Base-by-base conservation (phyloP, 2,329 filamentous ascomycete species). In the Penicillium griseofulvum region DNA sequence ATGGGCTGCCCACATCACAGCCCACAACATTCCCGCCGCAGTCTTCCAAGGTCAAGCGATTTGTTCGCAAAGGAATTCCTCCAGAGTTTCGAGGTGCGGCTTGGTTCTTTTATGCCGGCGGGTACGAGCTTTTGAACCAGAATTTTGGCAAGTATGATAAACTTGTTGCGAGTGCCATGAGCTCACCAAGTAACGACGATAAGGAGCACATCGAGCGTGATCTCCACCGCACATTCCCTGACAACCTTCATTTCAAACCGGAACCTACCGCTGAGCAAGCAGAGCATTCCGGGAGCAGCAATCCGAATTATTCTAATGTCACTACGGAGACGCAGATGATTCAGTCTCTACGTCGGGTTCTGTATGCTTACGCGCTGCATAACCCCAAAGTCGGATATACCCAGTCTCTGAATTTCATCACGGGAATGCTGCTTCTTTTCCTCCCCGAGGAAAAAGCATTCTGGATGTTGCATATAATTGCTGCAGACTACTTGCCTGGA, bases 21-120 rank as follows among this genome's bases (percentile, higher is more conserved):
- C 92, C 91, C 1, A 85, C 83, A 36, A 83, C 85, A 2, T 97
- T 97, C 64, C 93, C 93, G 0, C 82, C 87, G 1, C 88, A 87
- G 50, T 90, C 86, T 47, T 84, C 87, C 43, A 96, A 95, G 74
- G 85, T 94, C 41, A 96, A 95, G 75, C 84, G 91, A 17, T 97
- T 94, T 69, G 84, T 96, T 46, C 86, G 92, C 49, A 97, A 97
- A 73, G 93, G 93, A 16, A 93, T 97, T 47, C 93, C 93, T 3
- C 90, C 92, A 0, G 91, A 96, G 62, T 96, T 91, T 86, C 85
- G 93, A 67, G 93, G 93, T n/a, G 88, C 90, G 6, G 93, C 93
- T 43, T 97, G 93, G 93, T 97, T 96, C 73, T 97, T 89, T 76
- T 97, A 97, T 70, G 91, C 91, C 11, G 91, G 91, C 19, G 93